These are phyloP conservation scores for Suhomyces pyralidae DNA, from an alignment of 805 yeast genomes.

Conservation along the genomic window DNA sequence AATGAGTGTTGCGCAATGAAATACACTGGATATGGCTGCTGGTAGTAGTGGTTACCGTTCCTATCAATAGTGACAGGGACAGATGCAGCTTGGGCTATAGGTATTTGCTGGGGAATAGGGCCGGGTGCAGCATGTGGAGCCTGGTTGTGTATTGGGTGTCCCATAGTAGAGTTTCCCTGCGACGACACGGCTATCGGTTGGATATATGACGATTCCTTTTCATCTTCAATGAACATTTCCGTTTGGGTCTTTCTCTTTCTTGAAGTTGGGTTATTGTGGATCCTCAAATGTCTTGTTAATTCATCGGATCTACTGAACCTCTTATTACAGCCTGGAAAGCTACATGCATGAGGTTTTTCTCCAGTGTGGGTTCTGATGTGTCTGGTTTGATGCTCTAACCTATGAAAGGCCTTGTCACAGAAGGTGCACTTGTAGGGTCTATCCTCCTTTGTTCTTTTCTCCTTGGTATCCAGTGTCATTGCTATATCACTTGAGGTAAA, in stretches of 20 bases:
- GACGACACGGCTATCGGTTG: background rate
- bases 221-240: conserved; percentile 4
- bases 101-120: background rate
- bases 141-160: background rate
- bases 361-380: conserved; percentile 81
- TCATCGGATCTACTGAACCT: conserved; percentile 71
- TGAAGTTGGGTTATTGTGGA: conserved; percentile 69
- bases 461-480: conserved; percentile 9
- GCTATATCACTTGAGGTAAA: background rate
- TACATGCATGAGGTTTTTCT: conserved; percentile 76
- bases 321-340: conserved; percentile 67
- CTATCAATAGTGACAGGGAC: conserved; percentile 9
- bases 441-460: conserved; percentile 11
- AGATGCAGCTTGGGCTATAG: background rate
- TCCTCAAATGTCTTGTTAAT: conserved; percentile 67
- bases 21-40: conserved; percentile 37
- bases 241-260: conserved; percentile 50
- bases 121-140: background rate
- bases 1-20: conserved; percentile 22
- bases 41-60: conserved; percentile 31
- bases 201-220: conserved; percentile 1
- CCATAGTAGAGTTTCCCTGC: background rate
- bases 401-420: conserved; percentile 71
- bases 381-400: conserved; percentile 75
- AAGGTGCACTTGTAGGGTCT: conserved; percentile 72